Evolutionary conservation across 2,329 filamentous ascomycete genomes (phyloP).

Genomic region (Fusarium chlamydosporum): DNA sequence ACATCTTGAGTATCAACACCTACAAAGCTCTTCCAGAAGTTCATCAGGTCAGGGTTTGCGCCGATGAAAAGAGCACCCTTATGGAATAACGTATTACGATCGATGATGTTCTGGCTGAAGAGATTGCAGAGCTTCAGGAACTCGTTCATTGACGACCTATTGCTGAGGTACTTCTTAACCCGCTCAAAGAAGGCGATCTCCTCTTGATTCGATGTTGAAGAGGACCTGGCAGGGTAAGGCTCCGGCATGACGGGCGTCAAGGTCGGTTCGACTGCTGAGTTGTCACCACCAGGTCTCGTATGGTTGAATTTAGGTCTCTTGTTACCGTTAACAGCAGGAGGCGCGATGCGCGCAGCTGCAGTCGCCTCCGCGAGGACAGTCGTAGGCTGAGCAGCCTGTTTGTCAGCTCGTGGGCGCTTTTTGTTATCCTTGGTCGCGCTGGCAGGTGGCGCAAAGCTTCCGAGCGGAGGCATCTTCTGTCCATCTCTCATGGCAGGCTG

Average conservation of each 20-base stretch:
- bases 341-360: conserved; percentile 55
- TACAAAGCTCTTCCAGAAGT: conserved; percentile 88
- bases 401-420: conserved; percentile 79
- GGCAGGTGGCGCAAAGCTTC: conserved; percentile 87
- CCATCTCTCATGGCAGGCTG: conserved; percentile 69
- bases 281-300: conserved; percentile 71
- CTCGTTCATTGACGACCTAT: conserved; percentile 92
- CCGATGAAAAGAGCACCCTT: conserved; percentile 90
- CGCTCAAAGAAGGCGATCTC: conserved; percentile 96
- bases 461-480: conserved; percentile 91
- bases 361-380: conserved; percentile 61
- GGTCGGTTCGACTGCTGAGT: conserved; percentile 82
- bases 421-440: conserved; percentile 92
- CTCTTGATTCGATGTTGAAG: conserved; percentile 81
- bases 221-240: conserved; percentile 82
- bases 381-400: conserved; percentile 64
- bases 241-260: conserved; percentile 90
- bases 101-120: conserved; percentile 93
- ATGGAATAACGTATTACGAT: conserved; percentile 84
- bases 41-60: conserved; percentile 88
- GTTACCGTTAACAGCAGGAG: conserved; percentile 56
- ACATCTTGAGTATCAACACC: conserved; percentile 82
- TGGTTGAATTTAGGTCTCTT: conserved; percentile 84
- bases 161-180: conserved; percentile 95
- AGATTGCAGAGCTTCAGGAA: conserved; percentile 98